Conservation (phyloP, 441 rosid genomes). For the Omphalea diandra region DNA sequence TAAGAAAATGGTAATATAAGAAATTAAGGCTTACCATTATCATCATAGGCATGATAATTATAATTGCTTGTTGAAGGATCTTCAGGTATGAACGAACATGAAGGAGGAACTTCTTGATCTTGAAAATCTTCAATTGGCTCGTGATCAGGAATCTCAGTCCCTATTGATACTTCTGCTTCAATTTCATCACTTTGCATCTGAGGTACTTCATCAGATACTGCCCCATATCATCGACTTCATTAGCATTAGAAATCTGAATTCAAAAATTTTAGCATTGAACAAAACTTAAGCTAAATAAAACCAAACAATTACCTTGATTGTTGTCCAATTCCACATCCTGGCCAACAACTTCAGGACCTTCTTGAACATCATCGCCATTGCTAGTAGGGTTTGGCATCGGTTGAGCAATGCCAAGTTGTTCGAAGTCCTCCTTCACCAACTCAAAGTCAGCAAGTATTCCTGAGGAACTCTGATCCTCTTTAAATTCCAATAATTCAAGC, state of each 20-base stretch:
- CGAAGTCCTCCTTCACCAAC: constrained; percentile 24
- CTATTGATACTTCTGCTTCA: constrained; percentile 71
- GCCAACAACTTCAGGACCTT: constrained; percentile 17
- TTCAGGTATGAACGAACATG: constrained; percentile 28
- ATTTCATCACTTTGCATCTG: constrained; percentile 47
- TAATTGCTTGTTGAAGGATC: constrained; percentile 27
- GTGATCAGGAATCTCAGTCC: constrained; percentile 86
- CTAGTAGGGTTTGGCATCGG: constrained; percentile 16
- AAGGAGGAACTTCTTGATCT: constrained; percentile 30
- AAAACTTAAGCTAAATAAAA: background rate
- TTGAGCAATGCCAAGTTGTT: constrained; percentile 29
- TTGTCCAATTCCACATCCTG: constrained; percentile 25
- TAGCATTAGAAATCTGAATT: constrained; percentile 16
- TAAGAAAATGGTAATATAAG: background rate
- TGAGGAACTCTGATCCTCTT: constrained; percentile 26
- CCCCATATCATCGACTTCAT: constrained; percentile 15
- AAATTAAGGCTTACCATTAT: constrained; percentile 35
- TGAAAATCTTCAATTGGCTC: constrained; percentile 53
- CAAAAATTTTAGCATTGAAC: background rate
- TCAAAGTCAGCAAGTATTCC: constrained; percentile 21
- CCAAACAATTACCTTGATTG: constrained; percentile 46
- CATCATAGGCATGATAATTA: constrained; percentile 13
- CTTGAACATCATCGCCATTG: constrained; percentile 29
- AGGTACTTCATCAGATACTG: constrained; percentile 39
- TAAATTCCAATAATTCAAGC: too few species aligned